Evolutionary conservation across 2,329 filamentous ascomycete species (phyloP).

Genomic region (Penicillium sp.): DNA sequence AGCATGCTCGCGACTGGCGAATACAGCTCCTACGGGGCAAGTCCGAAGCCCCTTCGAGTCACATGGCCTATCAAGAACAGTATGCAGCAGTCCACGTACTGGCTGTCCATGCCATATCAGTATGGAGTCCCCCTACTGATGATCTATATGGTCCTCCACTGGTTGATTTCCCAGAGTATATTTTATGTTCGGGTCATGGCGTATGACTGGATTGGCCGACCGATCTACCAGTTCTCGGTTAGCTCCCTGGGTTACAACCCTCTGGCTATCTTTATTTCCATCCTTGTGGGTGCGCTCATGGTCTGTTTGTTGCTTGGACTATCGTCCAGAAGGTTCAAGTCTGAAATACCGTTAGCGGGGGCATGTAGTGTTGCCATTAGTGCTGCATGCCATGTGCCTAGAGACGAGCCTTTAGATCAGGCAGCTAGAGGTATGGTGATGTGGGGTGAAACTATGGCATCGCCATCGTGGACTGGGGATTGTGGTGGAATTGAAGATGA

Average conservation of each 20-base stretch:
- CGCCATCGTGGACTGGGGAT: background rate
- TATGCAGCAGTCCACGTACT: constrained; percentile 47
- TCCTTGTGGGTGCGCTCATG: constrained; percentile 4
- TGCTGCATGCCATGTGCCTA: constrained; percentile 32
- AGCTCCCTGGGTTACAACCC: constrained; percentile 9
- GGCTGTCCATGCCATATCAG: constrained; percentile 44
- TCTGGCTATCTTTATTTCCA: constrained; percentile 6
- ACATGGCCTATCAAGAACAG: constrained; percentile 38
- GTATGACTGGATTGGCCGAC: constrained; percentile 14
- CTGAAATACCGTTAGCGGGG: constrained; percentile 30
- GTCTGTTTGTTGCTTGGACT: constrained; percentile 15
- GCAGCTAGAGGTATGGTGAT: constrained; percentile 23
- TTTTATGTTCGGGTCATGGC: constrained; percentile 41
- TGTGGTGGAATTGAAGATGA: background rate
- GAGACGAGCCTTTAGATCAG: constrained; percentile 18
- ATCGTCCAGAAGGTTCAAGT: constrained; percentile 17
- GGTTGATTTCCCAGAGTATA: constrained; percentile 49
- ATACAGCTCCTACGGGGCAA: constrained; percentile 45
- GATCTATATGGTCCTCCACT: constrained; percentile 43
- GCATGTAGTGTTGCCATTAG: constrained; percentile 36
- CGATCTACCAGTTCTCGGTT: background rate
- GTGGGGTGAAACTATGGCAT: constrained; percentile 28
- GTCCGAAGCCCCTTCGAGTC: constrained; percentile 46
- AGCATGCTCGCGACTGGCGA: constrained; percentile 51
- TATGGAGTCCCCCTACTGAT: constrained; percentile 35